phyloP scores from a whole-genome alignment of 2,329 filamentous ascomycete genomes.

The Lizonia empirigonia region DNA sequence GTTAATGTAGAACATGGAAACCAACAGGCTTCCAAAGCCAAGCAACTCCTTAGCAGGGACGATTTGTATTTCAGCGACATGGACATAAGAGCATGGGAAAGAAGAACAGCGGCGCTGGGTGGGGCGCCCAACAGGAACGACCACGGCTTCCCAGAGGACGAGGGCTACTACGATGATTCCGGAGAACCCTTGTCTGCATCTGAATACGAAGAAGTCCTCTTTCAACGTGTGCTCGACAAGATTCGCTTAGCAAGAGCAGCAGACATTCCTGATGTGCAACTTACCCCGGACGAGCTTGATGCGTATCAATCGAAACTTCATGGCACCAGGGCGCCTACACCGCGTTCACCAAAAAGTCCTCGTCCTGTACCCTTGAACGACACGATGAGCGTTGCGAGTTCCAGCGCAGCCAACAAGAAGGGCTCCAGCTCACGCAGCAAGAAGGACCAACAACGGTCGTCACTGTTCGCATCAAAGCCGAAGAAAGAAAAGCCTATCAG shows the following conservation, averaged over 20 bases:
- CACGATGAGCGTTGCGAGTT: conserved; percentile 34
- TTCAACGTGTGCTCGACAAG: conserved; percentile 78
- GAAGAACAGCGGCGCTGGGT: conserved; percentile 52
- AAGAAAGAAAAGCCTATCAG: conserved; percentile 42
- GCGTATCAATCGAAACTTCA: conserved; percentile 74
- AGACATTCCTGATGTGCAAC: conserved; percentile 78
- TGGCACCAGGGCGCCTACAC: conserved; percentile 50
- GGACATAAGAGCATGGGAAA: conserved; percentile 51
- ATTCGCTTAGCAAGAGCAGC: conserved; percentile 78
- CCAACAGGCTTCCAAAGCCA: conserved; percentile 37
- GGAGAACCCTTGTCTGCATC: conserved; percentile 44
- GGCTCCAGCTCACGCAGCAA: conserved; percentile 43
- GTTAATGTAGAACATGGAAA: conserved; percentile 50
- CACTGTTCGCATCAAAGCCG: conserved; percentile 38
- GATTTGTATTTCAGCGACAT: conserved; percentile 57
- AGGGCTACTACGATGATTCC: conserved; percentile 52
- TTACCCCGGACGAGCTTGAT: conserved; percentile 79
- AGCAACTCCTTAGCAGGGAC: conserved; percentile 47
- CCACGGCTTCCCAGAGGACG: conserved; percentile 59
- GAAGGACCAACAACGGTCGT: conserved; percentile 34
- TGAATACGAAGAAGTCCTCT: conserved; percentile 72
- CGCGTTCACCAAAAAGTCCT: conserved; percentile 29
- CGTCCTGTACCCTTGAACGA: conserved; percentile 38
- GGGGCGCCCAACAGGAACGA: conserved; percentile 56
- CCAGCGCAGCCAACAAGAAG: conserved; percentile 41